Conservation (phyloP, 306 rosid species). For the Medicago lupulina region DNA sequence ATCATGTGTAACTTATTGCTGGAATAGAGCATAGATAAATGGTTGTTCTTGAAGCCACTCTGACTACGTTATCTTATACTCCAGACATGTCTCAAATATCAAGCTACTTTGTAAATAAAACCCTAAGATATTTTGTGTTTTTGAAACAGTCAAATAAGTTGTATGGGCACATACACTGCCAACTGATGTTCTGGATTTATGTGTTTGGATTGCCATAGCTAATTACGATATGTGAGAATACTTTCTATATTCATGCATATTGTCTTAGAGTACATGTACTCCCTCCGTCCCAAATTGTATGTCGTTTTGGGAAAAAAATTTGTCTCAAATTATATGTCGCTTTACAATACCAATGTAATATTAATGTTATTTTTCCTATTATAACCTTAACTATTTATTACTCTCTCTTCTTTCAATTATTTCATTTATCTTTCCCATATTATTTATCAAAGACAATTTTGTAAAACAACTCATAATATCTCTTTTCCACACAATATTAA, state of each 20-base stretch:
- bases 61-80: background rate
- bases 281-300: too few species aligned
- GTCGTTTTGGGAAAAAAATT: too few species aligned
- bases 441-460: too few species aligned
- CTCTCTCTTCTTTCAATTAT: too few species aligned
- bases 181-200: background rate
- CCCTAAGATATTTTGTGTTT: conserved; percentile 4
- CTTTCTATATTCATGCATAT: background rate
- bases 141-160: conserved; percentile 10
- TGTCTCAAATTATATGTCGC: too few species aligned
- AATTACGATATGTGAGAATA: background rate
- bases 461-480: too few species aligned
- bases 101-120: conserved; percentile 28
- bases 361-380: too few species aligned
- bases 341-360: too few species aligned
- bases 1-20: conserved; percentile 18
- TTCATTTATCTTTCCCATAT: too few species aligned
- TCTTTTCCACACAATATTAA: too few species aligned
- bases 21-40: background rate
- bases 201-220: conserved; percentile 1
- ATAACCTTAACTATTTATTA: too few species aligned
- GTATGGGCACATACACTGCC: background rate
- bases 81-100: background rate
- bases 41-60: background rate
- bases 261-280: background rate